Percentiles rank a stretch among this genome's conserved stretches.
phyloP scores from a whole-genome alignment of 805 yeast genomes.

The Suhomyces prunicola region DNA sequence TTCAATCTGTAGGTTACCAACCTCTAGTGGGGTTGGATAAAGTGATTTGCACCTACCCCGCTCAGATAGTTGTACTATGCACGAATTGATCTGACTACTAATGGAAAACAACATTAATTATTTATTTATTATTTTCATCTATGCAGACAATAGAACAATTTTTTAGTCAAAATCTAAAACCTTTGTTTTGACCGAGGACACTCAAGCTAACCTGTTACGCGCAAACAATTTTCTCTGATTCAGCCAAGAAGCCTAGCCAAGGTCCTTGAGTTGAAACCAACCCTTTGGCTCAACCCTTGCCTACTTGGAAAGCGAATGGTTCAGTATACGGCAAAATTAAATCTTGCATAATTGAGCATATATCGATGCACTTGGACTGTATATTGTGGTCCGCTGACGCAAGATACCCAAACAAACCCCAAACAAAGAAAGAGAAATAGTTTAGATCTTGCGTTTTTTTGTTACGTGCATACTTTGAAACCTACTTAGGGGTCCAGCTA shows the following conservation, averaged over 20 bases:
- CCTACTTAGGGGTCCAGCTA: not conserved
- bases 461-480: not conserved
- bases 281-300: not conserved
- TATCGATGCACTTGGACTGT: not conserved
- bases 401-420: not conserved
- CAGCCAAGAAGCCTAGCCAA: not conserved
- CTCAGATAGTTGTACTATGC: not conserved
- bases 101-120: not conserved
- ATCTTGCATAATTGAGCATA: not conserved
- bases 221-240: not conserved
- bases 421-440: not conserved
- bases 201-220: not conserved
- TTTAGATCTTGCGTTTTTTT: not conserved
- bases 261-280: not conserved
- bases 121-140: not conserved
- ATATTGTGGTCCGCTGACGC: not conserved
- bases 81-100: not conserved
- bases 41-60: not conserved
- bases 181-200: not conserved
- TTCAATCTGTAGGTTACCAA: not conserved
- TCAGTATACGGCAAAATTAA: not conserved
- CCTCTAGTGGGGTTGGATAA: not conserved
- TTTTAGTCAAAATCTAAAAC: not conserved
- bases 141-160: not conserved
- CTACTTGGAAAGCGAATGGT: not conserved